These are phyloP conservation scores for Shiraia bambusicola DNA, from an alignment of 2,329 filamentous ascomycete species.

Conservation along the genomic window DNA sequence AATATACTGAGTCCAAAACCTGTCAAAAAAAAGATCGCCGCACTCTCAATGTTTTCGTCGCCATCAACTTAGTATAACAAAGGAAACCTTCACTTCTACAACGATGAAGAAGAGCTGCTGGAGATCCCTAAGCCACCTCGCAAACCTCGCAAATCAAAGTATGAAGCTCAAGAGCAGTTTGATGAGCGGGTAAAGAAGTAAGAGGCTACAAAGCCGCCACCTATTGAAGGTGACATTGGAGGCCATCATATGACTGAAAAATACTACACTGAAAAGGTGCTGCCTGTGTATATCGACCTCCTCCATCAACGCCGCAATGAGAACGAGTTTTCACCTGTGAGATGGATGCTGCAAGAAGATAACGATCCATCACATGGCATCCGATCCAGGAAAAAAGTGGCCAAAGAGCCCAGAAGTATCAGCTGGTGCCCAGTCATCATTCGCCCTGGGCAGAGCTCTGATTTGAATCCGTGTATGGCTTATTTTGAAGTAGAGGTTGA, in stretches of 20 bases:
- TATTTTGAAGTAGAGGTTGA: slow-evolving; percentile 5
- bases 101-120: not conserved
- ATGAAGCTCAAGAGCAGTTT: not conserved
- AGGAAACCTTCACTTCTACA: not conserved
- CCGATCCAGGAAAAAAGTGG: not conserved
- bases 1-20: not conserved
- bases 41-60: not conserved
- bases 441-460: slow-evolving; percentile 4
- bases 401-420: not conserved
- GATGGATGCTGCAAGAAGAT: slow-evolving; percentile 6
- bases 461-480: slow-evolving; percentile 8
- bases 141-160: not conserved
- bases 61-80: not conserved
- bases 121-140: not conserved
- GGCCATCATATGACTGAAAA: slow-evolving; percentile 1
- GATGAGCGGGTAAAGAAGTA: not conserved
- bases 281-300: not conserved
- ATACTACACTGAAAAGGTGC: slow-evolving; percentile 4
- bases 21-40: not conserved
- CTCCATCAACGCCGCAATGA: not conserved
- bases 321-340: slow-evolving; percentile 1
- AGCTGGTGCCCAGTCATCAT: not conserved
- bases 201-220: slow-evolving; percentile 3
- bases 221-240: not conserved
- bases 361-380: slow-evolving; percentile 9